phyloP scores from a whole-genome alignment of 2,329 filamentous ascomycete genomes.

The Calonectria pteridis region DNA sequence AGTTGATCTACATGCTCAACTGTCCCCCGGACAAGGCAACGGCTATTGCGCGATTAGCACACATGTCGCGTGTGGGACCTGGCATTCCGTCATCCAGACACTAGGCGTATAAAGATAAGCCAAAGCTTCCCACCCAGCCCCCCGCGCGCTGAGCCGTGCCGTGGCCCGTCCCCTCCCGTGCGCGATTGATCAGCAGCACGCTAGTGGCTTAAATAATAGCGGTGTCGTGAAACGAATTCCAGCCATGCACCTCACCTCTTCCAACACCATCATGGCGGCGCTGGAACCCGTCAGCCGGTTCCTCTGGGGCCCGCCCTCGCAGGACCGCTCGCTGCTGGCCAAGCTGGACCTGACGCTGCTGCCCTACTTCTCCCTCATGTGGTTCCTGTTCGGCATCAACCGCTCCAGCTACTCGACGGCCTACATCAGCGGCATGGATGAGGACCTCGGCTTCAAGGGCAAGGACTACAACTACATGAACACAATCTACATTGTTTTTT shows the following conservation, averaged over 20 bases:
- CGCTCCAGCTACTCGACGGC: slow-evolving; percentile 57
- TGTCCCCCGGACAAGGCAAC: no score
- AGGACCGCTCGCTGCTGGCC: slow-evolving; percentile 47
- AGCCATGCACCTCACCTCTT: background rate
- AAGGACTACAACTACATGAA: slow-evolving; percentile 57
- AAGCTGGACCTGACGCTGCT: slow-evolving; percentile 57
- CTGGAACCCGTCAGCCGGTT: background rate
- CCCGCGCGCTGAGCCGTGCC: background rate
- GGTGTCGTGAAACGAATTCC: background rate
- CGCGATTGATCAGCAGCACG: background rate
- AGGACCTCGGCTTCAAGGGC: slow-evolving; percentile 52
- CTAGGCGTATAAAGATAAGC: background rate
- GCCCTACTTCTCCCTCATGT: slow-evolving; percentile 60
- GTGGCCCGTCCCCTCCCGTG: background rate
- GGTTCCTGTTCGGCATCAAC: slow-evolving; percentile 61
- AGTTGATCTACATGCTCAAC: no score
- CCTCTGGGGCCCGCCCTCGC: slow-evolving; percentile 1
- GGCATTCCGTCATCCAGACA: background rate
- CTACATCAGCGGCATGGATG: slow-evolving; percentile 57
- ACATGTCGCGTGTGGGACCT: background rate
- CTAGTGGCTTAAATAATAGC: background rate
- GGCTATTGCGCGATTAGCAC: background rate
- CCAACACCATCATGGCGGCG: background rate
- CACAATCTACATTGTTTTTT: slow-evolving; percentile 52
- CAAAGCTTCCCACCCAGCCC: background rate